These are phyloP conservation scores for Solanum peruvianum DNA, from an alignment of 257 asterid genomes.

Conservation along the genomic window DNA sequence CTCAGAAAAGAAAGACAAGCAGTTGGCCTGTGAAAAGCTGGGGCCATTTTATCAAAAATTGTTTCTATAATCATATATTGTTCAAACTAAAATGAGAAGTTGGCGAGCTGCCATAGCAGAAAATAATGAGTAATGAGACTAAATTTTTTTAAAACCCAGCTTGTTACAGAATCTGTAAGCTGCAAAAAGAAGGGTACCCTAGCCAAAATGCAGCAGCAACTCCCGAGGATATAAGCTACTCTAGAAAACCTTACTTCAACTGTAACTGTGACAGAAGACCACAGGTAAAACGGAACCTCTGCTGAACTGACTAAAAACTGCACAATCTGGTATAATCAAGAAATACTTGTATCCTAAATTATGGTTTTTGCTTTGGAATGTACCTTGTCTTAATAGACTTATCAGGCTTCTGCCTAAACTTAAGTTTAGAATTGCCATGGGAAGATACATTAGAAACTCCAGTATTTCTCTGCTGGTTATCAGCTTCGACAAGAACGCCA, in stretches of 20 bases:
- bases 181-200: conserved; percentile 5
- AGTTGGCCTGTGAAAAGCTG: background rate
- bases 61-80: conserved; percentile 1
- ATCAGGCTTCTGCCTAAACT: conserved; percentile 28
- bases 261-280: conserved; percentile 36
- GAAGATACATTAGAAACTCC: background rate
- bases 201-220: conserved; percentile 1
- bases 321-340: background rate
- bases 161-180: conserved; percentile 8
- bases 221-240: background rate
- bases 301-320: conserved; percentile 5
- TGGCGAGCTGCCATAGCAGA: background rate
- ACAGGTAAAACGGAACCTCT: conserved; percentile 44
- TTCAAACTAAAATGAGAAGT: background rate
- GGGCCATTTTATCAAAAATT: background rate
- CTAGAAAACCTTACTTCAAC: conserved; percentile 5
- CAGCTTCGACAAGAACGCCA: conserved; percentile 5
- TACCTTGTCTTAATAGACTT: conserved; percentile 37
- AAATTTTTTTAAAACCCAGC: background rate
- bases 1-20: background rate
- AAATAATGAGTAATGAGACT: background rate
- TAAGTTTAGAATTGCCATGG: conserved; percentile 13
- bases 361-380: conserved; percentile 34
- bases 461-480: conserved; percentile 6
- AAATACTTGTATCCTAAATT: background rate